Evolutionary conservation across 768 basidiomycete genomes (phyloP), one percentile per base, ranked within the genome.

Genomic region (Suillus tomentosus): DNA sequence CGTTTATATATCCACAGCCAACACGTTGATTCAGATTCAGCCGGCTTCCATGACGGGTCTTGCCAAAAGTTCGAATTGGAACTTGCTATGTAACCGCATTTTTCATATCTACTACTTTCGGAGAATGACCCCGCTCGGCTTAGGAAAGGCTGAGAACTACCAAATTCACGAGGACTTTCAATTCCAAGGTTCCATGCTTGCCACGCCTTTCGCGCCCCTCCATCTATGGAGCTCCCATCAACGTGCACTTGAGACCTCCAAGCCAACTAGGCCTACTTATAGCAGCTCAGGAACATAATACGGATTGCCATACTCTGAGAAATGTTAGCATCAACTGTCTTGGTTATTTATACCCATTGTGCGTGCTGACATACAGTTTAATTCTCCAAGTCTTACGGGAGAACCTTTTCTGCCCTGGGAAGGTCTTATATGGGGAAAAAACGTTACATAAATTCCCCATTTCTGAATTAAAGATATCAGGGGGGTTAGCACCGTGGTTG

Each of bases 21-120:
- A 64, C 72, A 67, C 70, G 67, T 71, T 71, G 5, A n/a, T 43
- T 60, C 64, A 66, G 37, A n/a, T 62, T 67, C 69, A 61, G 50
- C 24, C 66, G 66, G 71, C 68, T 67, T 68, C 61, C 53, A 70
- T 63, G 63, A 67, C 69, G 66, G 40, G 54, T 39, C 45, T 27
- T 47, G 51, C 42, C 19, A 55, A 45, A 31, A 54, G 22, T 55
- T 67, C 59, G 54, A 57, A 62, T 61, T 47, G 19, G 31, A 40
- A 65, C 58, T 31, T 67, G 13, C 37, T 48, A 19, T 19, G 31
- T 36, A 19, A 27, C 36, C 55, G 54, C 51, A 31, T 6, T 43
- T 54, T 53, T 62, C 48, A 43, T 63, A 27, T 69, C 65, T 65
- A 57, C 68, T 65, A 53, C 48, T 60, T 72, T 64, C 65, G 64